Base-by-base conservation (phyloP, 2,329 filamentous ascomycete genomes). In the Paraphoma chrysanthemicola region DNA sequence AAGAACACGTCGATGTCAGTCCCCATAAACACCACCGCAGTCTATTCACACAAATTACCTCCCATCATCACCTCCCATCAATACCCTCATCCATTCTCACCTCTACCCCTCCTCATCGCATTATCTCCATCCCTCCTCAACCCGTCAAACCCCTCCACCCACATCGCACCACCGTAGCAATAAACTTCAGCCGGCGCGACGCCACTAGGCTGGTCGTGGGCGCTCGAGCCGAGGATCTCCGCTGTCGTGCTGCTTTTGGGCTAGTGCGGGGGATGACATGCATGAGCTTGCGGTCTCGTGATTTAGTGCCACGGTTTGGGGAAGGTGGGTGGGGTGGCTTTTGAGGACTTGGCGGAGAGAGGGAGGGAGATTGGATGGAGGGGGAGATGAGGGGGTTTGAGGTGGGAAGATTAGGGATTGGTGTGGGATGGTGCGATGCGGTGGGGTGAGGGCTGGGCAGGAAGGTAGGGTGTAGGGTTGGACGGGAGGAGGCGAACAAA, bases 261-360 rank as follows among this genome's bases (percentile, higher is more conserved):
- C 29, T 54, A 43, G 18, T 36, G 30, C 38, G 16, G 52, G 5
- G 43, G 46, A 63, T 65, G 62, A 63, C 57, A 54, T 45, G 62
- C 60, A 65, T 60, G 54, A 53, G 36, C 1, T 31, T 12, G 8
- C n/a, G 47, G 51, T 65, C 60, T 57, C 49, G 62, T 65, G 62
- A 65, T 53, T 54, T 61, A 51, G 56, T 41, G 47, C 12, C 16
- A 41, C 42, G 7, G 28, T 28, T 45, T 30, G 44, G 23, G 23
- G 23, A 23, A 23, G 23, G 23, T 23, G 28, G 5, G 14, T 31
- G 42, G 44, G 23, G 49, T 23, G 11, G 12, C 39, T 17, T 49
- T n/a, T 23, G 23, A 23, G 50, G 55, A 50, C 51, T 57, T 57
- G 53, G 44, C 41, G 48, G 31, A 38, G 28, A 45, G 28, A 36